Evolutionary conservation across 2,329 filamentous ascomycete genomes (phyloP).

Genomic region (Colletotrichum filicis): DNA sequence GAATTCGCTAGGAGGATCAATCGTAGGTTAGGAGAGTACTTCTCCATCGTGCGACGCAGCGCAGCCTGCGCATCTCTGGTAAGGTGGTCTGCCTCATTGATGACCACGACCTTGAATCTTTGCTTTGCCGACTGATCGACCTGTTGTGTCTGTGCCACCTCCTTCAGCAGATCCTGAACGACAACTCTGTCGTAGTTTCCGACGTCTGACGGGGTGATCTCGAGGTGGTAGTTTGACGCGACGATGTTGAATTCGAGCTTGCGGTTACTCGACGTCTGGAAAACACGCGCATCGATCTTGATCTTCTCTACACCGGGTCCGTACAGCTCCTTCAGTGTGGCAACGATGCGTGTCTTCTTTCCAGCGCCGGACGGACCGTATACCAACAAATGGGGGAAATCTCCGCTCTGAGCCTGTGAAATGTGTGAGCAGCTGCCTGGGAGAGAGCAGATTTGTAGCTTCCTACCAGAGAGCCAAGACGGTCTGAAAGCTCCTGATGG

Average conservation of each 20-base stretch:
- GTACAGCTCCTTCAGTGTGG: constrained; percentile 94
- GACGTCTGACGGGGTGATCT: constrained; percentile 97
- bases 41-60: constrained; percentile 96
- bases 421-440: constrained; percentile 23
- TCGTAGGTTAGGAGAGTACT: constrained; percentile 95
- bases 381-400: constrained; percentile 97
- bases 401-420: constrained; percentile 89
- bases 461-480: constrained; percentile 85
- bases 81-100: constrained; percentile 97
- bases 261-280: constrained; percentile 94
- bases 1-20: constrained; percentile 94
- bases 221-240: constrained; percentile 94
- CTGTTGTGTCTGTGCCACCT: constrained; percentile 98
- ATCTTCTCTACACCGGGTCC: constrained; percentile 99
- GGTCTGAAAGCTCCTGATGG: constrained; percentile 87
- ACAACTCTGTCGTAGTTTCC: constrained; percentile 97
- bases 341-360: constrained; percentile 97
- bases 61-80: constrained; percentile 96
- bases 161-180: constrained; percentile 93
- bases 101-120: constrained; percentile 97
- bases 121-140: constrained; percentile 94
- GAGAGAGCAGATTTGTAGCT: background rate
- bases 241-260: constrained; percentile 99
- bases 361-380: constrained; percentile 97
- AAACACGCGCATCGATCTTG: constrained; percentile 97